Evolutionary conservation across 768 basidiomycete genomes (phyloP).

Genomic region (Naematelia aurantialba): DNA sequence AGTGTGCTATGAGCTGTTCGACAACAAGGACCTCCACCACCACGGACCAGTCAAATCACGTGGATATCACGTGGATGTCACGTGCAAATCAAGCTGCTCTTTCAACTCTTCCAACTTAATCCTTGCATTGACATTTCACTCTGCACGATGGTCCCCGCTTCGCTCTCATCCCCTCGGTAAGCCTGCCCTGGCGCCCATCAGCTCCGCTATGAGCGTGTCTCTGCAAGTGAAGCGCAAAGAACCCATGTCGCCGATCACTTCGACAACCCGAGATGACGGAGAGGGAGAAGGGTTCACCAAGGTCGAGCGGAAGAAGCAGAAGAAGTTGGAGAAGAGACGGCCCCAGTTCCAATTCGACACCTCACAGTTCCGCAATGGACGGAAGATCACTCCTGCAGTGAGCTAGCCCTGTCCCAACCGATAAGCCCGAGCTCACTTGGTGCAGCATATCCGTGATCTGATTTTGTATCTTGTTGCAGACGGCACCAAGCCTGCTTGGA

Average conservation of each 20-base stretch:
- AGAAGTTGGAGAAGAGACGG: slow-evolving; percentile 55
- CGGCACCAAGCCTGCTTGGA: slow-evolving; percentile 79
- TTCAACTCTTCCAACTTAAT: no score
- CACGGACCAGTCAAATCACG: no score
- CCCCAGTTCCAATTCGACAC: slow-evolving; percentile 80
- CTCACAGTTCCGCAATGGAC: slow-evolving; percentile 69
- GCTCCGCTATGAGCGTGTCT: background rate
- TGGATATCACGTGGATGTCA: no score
- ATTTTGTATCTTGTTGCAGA: slow-evolving; percentile 76
- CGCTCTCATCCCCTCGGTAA: background rate
- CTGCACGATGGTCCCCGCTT: background rate
- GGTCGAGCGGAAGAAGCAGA: slow-evolving; percentile 43
- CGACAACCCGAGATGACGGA: background rate
- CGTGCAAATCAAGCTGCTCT: no score
- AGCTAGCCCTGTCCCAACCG: slow-evolving; percentile 32
- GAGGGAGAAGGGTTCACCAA: slow-evolving; percentile 41
- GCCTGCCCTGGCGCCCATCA: background rate
- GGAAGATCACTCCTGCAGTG: slow-evolving; percentile 78
- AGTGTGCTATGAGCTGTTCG: no score
- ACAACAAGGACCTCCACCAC: no score
- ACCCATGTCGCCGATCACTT: background rate
- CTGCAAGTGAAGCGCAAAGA: background rate
- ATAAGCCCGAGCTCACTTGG: background rate
- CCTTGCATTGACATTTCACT: no score
- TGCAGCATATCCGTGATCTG: slow-evolving; percentile 84